Evolutionary conservation across 2,329 filamentous ascomycete genomes (phyloP), one percentile per base, ranked within the genome.

Genomic region (Aspergillus sp.): DNA sequence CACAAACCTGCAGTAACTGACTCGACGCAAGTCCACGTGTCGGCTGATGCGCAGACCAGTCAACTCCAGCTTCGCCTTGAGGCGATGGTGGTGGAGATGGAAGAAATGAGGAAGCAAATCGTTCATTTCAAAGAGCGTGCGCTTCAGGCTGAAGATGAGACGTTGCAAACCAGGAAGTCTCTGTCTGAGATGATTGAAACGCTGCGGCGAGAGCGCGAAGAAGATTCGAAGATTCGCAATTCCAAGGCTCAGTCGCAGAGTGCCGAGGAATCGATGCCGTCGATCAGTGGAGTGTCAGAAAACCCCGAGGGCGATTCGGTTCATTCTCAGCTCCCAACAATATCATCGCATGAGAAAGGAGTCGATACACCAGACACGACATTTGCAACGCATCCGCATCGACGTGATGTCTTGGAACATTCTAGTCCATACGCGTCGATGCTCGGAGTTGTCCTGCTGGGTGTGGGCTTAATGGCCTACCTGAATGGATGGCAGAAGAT

Each of bases 161-260:
- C 87, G 43, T 84, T 87, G 50, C 79, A 83, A 40, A 84, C 86
- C 49, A 85, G 87, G 50, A 86, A 88, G 69, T 87, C 87, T 1
- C 74, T 99, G 42, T 86, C 88, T 1, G 89, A 96, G 66, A 94
- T 97, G 90, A 86, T 96, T 11, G 79, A 89, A 61, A 86, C 87
- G 59, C 87, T 96, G 51, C 84, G 91, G 49, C 80, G 78, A 61
- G 85, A 91, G 55, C 71, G 70, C 33, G 60, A 84, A 85, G 60
- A 82, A 82, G 59, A 79, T 76, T 26, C 74, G 67, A 57, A 76
- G 71, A 73, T 73, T 45, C 50, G 62, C 19, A 66, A 67, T 48
- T 19, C 52, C 16, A 45, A 51, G 42, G 16, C 38, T 38, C 50
- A 51, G n/a, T 46, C 49, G 17, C 48, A 54, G 32, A 47, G 58